Percentiles rank a stretch among this genome's conserved stretches.
Evolutionary conservation across 2,329 filamentous ascomycete genomes (phyloP).

Genomic region (Alternaria conjuncta): DNA sequence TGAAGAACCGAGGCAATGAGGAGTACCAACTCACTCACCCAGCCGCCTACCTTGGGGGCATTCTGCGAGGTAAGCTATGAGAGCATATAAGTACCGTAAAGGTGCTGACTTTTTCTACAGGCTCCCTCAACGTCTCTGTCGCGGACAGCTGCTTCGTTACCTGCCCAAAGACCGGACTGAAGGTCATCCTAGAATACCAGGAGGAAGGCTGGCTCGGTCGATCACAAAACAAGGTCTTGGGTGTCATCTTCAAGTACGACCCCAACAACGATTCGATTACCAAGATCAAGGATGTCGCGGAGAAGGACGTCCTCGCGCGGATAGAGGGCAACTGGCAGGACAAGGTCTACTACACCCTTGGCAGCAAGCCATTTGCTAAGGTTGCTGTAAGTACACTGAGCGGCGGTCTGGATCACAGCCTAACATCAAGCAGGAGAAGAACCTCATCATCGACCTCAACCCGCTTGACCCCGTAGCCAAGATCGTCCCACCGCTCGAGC

Average conservation of each 20-base stretch:
- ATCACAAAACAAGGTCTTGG: slow-evolving; percentile 88
- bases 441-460: slow-evolving; percentile 84
- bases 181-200: slow-evolving; percentile 89
- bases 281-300: slow-evolving; percentile 83
- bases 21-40: slow-evolving; percentile 96
- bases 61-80: slow-evolving; percentile 67
- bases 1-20: slow-evolving; percentile 81
- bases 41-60: slow-evolving; percentile 86
- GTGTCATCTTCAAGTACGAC: slow-evolving; percentile 89
- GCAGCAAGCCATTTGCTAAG: slow-evolving; percentile 54
- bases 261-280: slow-evolving; percentile 81
- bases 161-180: slow-evolving; percentile 88
- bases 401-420: not conserved
- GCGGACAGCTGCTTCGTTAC: slow-evolving; percentile 88
- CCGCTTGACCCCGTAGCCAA: slow-evolving; percentile 83
- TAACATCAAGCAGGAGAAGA: slow-evolving; percentile 54
- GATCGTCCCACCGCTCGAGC: slow-evolving; percentile 74
- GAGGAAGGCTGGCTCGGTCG: slow-evolving; percentile 95
- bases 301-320: slow-evolving; percentile 80
- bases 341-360: slow-evolving; percentile 66
- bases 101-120: slow-evolving; percentile 29
- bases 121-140: slow-evolving; percentile 87
- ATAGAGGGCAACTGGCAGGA: slow-evolving; percentile 87
- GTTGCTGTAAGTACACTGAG: slow-evolving; percentile 59
- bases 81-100: not conserved